phyloP scores from a whole-genome alignment of 2,329 filamentous ascomycete species.

The Hypoxylon sp. region DNA sequence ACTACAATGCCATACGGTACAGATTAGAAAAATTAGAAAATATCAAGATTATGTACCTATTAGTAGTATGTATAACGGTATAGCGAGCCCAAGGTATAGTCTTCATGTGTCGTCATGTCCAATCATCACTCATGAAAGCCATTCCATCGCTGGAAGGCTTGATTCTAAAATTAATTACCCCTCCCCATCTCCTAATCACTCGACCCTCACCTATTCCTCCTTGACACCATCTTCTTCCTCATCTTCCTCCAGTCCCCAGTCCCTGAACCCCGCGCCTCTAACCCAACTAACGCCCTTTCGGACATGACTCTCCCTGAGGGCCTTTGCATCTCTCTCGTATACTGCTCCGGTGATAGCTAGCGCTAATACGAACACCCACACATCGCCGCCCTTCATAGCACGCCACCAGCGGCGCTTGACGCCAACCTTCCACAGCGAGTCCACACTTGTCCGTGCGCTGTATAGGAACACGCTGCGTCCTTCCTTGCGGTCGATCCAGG shows the following conservation, averaged over 20 bases:
- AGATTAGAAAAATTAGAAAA: not conserved
- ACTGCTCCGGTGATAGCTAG: constrained; percentile 83
- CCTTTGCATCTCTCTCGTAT: constrained; percentile 78
- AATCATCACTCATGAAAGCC: constrained; percentile 23
- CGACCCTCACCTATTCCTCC: constrained; percentile 33
- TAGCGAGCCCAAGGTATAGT: constrained; percentile 4
- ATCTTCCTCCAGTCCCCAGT: constrained; percentile 71
- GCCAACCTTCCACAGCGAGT: constrained; percentile 93
- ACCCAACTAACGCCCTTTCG: constrained; percentile 82
- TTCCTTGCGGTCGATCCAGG: constrained; percentile 77
- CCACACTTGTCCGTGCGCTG: constrained; percentile 81
- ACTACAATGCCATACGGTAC: too few species aligned
- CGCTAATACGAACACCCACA: constrained; percentile 84
- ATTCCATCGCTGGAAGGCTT: not conserved
- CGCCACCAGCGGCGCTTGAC: constrained; percentile 91
- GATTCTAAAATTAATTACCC: not conserved
- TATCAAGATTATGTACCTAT: constrained; percentile 20
- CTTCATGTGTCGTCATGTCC: constrained; percentile 22
- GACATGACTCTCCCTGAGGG: constrained; percentile 76
- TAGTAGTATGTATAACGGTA: constrained; percentile 12
- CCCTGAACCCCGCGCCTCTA: constrained; percentile 81
- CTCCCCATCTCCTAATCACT: not conserved
- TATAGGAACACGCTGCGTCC: constrained; percentile 83
- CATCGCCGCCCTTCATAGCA: constrained; percentile 84
- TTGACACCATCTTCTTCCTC: constrained; percentile 56